phyloP scores from a whole-genome alignment of 2,329 filamentous ascomycete genomes.

The Claviceps sp. region DNA sequence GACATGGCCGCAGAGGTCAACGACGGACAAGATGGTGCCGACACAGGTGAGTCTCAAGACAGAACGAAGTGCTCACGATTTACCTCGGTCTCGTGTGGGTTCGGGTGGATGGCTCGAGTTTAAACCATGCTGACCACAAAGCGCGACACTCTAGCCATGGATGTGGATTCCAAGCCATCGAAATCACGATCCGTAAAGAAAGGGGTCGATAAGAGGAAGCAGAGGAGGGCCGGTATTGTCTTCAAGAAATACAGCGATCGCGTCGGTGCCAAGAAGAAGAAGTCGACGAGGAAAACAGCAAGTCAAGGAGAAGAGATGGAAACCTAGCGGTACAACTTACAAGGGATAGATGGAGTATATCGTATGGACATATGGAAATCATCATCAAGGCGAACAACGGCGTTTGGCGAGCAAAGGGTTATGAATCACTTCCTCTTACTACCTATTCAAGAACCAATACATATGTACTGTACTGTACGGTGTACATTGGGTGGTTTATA shows the following conservation, averaged over 20 bases:
- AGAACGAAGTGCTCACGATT: neutral
- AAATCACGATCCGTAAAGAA: slow-evolving; percentile 30
- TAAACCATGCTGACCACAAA: slow-evolving; percentile 2
- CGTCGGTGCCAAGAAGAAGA: slow-evolving; percentile 31
- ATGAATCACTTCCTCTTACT: neutral
- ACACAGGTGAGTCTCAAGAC: slow-evolving; percentile 8
- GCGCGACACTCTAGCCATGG: slow-evolving; percentile 31
- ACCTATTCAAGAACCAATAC: neutral
- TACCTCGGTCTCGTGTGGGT: neutral
- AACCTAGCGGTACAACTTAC: neutral
- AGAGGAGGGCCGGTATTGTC: slow-evolving; percentile 43
- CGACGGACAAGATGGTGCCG: slow-evolving; percentile 16
- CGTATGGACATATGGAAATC: neutral
- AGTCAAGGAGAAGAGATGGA: neutral
- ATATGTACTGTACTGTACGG: neutral
- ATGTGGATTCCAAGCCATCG: slow-evolving; percentile 36
- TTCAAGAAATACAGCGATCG: slow-evolving; percentile 46
- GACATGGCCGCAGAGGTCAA: slow-evolving; percentile 16
- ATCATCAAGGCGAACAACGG: neutral
- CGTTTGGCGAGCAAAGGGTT: neutral
- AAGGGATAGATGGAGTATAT: neutral
- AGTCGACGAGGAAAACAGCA: slow-evolving; percentile 6
- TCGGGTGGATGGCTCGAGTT: neutral
- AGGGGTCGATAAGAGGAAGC: slow-evolving; percentile 43
- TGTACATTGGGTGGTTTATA: neutral